These are phyloP conservation scores for Xylariaceae sp. DNA, from an alignment of 2,329 filamentous ascomycete species.

Conservation along the genomic window DNA sequence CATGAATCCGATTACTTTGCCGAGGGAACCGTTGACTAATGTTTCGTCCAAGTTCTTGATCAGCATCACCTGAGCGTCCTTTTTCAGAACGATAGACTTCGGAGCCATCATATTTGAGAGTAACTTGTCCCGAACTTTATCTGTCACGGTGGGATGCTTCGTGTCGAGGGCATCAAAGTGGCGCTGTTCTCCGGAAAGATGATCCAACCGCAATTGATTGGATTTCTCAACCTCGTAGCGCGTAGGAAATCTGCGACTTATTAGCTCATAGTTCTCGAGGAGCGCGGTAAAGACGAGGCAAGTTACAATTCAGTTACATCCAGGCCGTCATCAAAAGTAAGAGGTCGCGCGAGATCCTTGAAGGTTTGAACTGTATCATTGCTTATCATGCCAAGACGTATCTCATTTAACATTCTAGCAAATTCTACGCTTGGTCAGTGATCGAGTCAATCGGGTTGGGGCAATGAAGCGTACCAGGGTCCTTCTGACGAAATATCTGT, in stretches of 20 bases:
- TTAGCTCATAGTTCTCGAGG: constrained; percentile 11
- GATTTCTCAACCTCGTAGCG: constrained; percentile 83
- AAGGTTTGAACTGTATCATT: constrained; percentile 73
- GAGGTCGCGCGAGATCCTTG: constrained; percentile 62
- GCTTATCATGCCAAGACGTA: constrained; percentile 80
- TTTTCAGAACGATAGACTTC: constrained; percentile 71
- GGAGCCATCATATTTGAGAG: constrained; percentile 92
- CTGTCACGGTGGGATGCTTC: constrained; percentile 53
- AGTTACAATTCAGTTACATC: constrained; percentile 74
- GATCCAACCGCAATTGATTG: constrained; percentile 67
- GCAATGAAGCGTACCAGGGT: constrained; percentile 49
- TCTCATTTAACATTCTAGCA: constrained; percentile 93
- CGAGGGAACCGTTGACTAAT: constrained; percentile 89
- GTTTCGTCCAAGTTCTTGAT: constrained; percentile 97
- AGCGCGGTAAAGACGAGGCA: neutral
- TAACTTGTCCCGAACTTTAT: constrained; percentile 63
- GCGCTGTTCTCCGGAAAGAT: constrained; percentile 61
- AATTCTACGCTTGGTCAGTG: constrained; percentile 51
- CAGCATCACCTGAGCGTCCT: constrained; percentile 96
- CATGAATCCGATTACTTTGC: constrained; percentile 78
- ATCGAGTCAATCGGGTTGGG: neutral
- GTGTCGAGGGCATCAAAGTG: constrained; percentile 70
- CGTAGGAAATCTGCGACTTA: constrained; percentile 65
- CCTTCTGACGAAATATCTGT: constrained; percentile 93
- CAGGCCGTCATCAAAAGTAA: constrained; percentile 67